Evolutionary conservation across 371 early-diverging fungal species (phyloP).

Genomic region (Nematocida displodere): DNA sequence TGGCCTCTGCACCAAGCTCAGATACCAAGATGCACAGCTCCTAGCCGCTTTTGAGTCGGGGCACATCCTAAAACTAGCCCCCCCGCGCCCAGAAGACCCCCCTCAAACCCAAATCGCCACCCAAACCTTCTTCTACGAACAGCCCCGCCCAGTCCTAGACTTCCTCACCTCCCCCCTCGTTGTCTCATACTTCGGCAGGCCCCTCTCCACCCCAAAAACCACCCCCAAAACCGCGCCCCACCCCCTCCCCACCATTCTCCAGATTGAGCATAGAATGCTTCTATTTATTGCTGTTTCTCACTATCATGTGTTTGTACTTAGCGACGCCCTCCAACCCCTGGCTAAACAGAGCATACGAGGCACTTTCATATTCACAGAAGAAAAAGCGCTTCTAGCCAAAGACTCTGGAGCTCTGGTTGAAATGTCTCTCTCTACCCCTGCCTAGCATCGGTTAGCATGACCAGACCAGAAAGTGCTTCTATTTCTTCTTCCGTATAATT

Average conservation of each 20-base stretch:
- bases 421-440: neutral
- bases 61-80: conserved; percentile 10
- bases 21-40: neutral
- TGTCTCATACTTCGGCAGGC: conserved; percentile 22
- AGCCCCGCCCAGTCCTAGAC: neutral
- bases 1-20: conserved; percentile 29
- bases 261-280: neutral
- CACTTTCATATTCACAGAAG: neutral
- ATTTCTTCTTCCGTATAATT: conserved; percentile 52
- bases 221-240: too few species aligned
- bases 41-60: conserved; percentile 22
- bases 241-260: neutral
- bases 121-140: neutral
- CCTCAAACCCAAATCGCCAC: too few species aligned
- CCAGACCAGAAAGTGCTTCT: conserved; percentile 50
- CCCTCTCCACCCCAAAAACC: too few species aligned
- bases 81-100: too few species aligned
- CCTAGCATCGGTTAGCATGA: conserved; percentile 20
- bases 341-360: neutral
- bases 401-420: conserved; percentile 8
- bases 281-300: conserved; percentile 47
- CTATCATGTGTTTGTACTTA: conserved; percentile 3
- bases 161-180: conserved; percentile 3
- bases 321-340: conserved; percentile 10
- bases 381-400: conserved; percentile 2